phyloP scores from a whole-genome alignment of 1,284 basidiomycete genomes.

The Puccinia hordei region DNA sequence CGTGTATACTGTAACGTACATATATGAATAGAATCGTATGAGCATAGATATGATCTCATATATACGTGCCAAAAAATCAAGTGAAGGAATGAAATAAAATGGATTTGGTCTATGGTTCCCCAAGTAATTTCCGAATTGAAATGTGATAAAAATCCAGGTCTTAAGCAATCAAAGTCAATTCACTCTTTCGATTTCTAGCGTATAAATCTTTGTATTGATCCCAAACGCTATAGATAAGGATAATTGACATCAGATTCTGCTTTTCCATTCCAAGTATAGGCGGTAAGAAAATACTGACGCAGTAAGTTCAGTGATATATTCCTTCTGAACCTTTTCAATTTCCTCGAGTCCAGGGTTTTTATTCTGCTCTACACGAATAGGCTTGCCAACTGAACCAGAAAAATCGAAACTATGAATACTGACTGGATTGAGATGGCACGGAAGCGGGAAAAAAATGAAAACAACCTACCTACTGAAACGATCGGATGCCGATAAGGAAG shows the following conservation, averaged over 20 bases:
- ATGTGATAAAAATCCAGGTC: not conserved
- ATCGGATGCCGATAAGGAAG: constrained; percentile 94
- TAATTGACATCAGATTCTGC: not conserved
- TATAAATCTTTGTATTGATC: constrained; percentile 87
- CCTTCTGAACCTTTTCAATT: constrained; percentile 74
- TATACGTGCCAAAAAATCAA: no score
- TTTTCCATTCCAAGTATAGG: not conserved
- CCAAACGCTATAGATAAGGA: constrained; percentile 73
- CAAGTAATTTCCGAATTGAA: not conserved
- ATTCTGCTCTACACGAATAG: constrained; percentile 76
- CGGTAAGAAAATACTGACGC: constrained; percentile 63
- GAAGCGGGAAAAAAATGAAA: not conserved
- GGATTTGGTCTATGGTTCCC: not conserved
- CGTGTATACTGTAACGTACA: no score
- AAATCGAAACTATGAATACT: not conserved
- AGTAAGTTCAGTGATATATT: constrained; percentile 88
- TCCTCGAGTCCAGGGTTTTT: constrained; percentile 80
- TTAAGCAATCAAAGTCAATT: constrained; percentile 56
- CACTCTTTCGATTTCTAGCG: constrained; percentile 68
- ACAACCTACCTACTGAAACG: constrained; percentile 71
- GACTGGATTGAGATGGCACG: not conserved
- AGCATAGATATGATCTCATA: no score
- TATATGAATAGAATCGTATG: no score
- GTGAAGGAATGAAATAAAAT: not conserved
- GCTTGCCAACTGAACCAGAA: constrained; percentile 68